A percentile compares a stretch with the other conserved stretches of the same genome.
These are phyloP conservation scores for Saprolegnia diclina DNA, from an alignment of 352 stramenopile genomes.

Conservation along the genomic window DNA sequence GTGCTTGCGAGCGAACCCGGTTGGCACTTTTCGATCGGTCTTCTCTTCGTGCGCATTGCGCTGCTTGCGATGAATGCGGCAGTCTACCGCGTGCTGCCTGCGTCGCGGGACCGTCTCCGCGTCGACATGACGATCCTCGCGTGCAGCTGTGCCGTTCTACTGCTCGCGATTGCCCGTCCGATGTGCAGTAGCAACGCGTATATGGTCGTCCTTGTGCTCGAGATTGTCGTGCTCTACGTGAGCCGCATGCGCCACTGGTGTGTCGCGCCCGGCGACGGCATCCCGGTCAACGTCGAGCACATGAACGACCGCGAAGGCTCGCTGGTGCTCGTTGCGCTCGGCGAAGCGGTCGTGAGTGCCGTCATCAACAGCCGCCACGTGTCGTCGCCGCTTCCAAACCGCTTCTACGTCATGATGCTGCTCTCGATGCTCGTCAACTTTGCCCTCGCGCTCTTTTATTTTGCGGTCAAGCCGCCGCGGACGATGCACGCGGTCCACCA, in stretches of 20 bases:
- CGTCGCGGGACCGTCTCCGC: not conserved
- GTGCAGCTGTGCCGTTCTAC: not conserved
- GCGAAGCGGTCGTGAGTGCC: conserved; percentile 14
- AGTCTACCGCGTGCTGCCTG: conserved; percentile 9
- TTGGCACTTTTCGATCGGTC: not conserved
- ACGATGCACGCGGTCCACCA: not conserved
- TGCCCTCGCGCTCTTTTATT: conserved; percentile 20
- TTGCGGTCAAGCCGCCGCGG: conserved; percentile 8
- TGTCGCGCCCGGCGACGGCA: not conserved
- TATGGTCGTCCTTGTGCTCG: not conserved
- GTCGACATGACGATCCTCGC: not conserved
- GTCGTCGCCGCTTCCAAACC: not conserved
- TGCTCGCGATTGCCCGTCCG: not conserved
- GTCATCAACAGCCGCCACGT: conserved; percentile 6
- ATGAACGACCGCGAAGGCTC: conserved; percentile 9
- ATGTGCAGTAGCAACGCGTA: not conserved
- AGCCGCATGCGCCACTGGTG: conserved; percentile 7
- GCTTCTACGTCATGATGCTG: conserved; percentile 15
- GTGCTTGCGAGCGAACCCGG: conserved; percentile 5
- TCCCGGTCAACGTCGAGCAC: conserved; percentile 19
- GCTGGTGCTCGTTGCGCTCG: conserved; percentile 14
- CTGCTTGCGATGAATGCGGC: conserved; percentile 1
- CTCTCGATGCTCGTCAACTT: conserved; percentile 22
- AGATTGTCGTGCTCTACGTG: conserved; percentile 6
- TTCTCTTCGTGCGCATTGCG: conserved; percentile 10